A percentile compares a stretch with the other conserved stretches of the same genome.
phyloP scores from a whole-genome alignment of 2,329 filamentous ascomycete species.

The Pyrenochaeta sp. region DNA sequence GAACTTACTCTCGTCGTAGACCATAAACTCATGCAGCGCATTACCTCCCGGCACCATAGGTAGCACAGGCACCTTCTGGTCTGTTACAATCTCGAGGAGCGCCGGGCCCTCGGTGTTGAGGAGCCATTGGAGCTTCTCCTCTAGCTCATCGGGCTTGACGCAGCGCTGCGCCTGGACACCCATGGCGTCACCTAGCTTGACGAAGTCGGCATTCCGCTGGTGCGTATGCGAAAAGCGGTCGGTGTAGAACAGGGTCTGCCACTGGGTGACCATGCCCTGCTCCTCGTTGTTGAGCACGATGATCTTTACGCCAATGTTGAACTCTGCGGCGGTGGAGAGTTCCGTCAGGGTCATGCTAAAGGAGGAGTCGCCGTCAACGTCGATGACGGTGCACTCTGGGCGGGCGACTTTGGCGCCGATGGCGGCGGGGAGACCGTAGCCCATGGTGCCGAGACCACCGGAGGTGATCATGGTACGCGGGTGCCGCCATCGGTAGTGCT shows the following conservation, averaged over 20 bases:
- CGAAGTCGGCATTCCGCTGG: conserved; percentile 94
- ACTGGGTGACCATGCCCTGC: conserved; percentile 98
- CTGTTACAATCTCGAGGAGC: conserved; percentile 88
- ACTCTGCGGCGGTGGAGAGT: conserved; percentile 90
- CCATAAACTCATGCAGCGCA: conserved; percentile 90
- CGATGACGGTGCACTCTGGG: conserved; percentile 85
- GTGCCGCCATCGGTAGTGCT: conserved; percentile 94
- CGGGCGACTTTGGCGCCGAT: conserved; percentile 92
- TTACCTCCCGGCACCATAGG: conserved; percentile 94
- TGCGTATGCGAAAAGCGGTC: conserved; percentile 93
- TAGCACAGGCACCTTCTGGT: conserved; percentile 90
- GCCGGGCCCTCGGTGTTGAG: conserved; percentile 87
- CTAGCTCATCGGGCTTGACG: conserved; percentile 77
- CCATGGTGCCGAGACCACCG: conserved; percentile 95
- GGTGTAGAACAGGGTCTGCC: conserved; percentile 97
- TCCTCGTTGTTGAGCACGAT: conserved; percentile 97
- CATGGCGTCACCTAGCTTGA: conserved; percentile 93
- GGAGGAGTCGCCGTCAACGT: conserved; percentile 98
- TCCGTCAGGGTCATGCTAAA: conserved; percentile 99
- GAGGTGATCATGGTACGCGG: conserved; percentile 96
- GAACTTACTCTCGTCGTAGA: conserved; percentile 78
- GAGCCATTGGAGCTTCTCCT: conserved; percentile 84
- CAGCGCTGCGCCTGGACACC: conserved; percentile 78
- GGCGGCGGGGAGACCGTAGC: conserved; percentile 90
- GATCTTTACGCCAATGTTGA: conserved; percentile 95